Base-by-base conservation (phyloP, 345 rosid genomes). In the Ceriops zippeliana region DNA sequence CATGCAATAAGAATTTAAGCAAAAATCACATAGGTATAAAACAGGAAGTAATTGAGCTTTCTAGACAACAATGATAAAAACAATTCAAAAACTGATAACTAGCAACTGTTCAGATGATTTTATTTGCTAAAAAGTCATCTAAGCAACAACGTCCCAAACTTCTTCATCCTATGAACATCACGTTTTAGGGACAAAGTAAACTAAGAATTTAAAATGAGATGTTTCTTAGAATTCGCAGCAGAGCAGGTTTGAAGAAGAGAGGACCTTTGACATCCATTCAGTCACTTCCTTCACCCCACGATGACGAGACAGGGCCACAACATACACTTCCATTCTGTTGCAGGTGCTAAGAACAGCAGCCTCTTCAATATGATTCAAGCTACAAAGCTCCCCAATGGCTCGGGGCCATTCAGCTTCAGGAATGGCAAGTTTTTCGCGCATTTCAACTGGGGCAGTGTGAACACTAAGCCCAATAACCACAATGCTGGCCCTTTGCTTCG, bases 291-390 rank as follows among this genome's bases (percentile, higher is more conserved):
- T 83, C 46, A 81, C 87, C 20, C 86, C 87, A 26, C 87, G 84
- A 67, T 83, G 82, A 71, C 81, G 81, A 62, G 87, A 83, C 35
- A 83, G 72, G 27, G 86, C 86, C 22, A 83, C 83, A 53, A 81
- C 84, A 69, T 83, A 83, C 24, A 83, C 76, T 74, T 83, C 87
- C 84, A 83, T 83, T 60, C 87, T 71, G 74, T 83, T 83, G 70
- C 87, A 83, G 57, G 87, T 83, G 72, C 87, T 81, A 61, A 83
- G 87, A 56, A 83, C 83, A 35, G 87, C 87, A 17, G 87, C 84
- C 71, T 83, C 87, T 71, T 83, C 87, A 10, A 95, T 91, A 68
- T 95, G 99, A 81, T 95, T 95, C 82, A 95, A 85, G 67, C 72
- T 75, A 53, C 98, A 95, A 19, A 91, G 79, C 75, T 91, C 98